These are phyloP conservation scores for Rhizophagus clarus DNA, from an alignment of 192 early-diverging fungal genomes.

Conservation along the genomic window DNA sequence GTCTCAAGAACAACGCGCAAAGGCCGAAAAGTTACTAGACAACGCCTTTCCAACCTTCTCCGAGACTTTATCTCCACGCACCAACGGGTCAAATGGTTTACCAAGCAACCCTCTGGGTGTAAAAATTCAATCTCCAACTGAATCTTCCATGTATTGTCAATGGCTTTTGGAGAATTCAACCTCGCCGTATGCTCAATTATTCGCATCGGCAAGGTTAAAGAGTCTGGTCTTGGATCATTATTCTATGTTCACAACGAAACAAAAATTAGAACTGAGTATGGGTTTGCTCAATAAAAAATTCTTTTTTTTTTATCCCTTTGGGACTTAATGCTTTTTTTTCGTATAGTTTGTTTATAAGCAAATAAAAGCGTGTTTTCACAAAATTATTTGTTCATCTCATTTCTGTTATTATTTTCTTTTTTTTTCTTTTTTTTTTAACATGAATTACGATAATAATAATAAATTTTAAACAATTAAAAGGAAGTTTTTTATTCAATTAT, in stretches of 20 bases:
- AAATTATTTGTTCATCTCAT: slow-evolving; percentile 27
- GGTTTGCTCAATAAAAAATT: slow-evolving; percentile 17
- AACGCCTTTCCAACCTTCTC: slow-evolving; percentile 85
- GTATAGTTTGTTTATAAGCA: slow-evolving; percentile 37
- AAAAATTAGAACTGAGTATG: slow-evolving; percentile 59
- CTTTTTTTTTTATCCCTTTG: background rate
- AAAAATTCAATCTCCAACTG: slow-evolving; percentile 32
- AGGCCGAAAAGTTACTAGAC: slow-evolving; percentile 73
- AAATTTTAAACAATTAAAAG: slow-evolving; percentile 36
- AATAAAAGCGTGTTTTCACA: slow-evolving; percentile 35
- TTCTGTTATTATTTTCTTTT: background rate
- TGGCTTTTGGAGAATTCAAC: slow-evolving; percentile 60
- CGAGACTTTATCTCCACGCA: slow-evolving; percentile 47
- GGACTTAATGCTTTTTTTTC: slow-evolving; percentile 19
- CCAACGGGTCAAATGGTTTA: slow-evolving; percentile 39
- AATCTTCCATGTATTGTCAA: slow-evolving; percentile 60
- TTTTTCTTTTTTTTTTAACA: background rate
- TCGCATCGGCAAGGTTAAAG: slow-evolving; percentile 60
- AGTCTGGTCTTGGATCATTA: slow-evolving; percentile 63
- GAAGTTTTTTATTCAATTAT: slow-evolving; percentile 64
- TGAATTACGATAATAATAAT: slow-evolving; percentile 18
- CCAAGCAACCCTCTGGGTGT: slow-evolving; percentile 14
- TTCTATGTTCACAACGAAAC: slow-evolving; percentile 48
- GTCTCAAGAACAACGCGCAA: slow-evolving; percentile 55
- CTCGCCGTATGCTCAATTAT: slow-evolving; percentile 71